phyloP scores from a whole-genome alignment of 805 yeast species.

The Tetrapisispora iriomotensis region DNA sequence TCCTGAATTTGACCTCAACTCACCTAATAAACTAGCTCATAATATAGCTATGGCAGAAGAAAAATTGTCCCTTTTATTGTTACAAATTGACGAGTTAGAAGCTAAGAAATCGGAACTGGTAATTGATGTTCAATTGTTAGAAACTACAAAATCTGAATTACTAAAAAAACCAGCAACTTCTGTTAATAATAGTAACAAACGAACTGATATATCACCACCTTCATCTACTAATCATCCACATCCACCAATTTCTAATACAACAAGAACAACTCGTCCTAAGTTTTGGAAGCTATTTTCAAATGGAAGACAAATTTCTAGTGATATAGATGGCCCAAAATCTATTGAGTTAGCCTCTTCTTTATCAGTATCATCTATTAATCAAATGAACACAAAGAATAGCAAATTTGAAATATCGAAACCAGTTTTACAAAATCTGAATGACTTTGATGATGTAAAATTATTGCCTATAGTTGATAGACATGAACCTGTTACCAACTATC shows the following conservation, averaged over 20 bases:
- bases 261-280: conserved; percentile 19
- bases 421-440: conserved; percentile 29
- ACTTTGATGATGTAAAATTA: conserved; percentile 30
- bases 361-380: conserved; percentile 5
- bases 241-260: conserved; percentile 17
- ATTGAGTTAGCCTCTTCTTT: conserved; percentile 4
- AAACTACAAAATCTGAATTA: conserved; percentile 4
- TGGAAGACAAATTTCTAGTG: conserved; percentile 7
- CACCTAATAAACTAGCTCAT: background rate
- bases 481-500: background rate
- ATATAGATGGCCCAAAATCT: conserved; percentile 1
- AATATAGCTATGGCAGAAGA: background rate
- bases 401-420: conserved; percentile 29
- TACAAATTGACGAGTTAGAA: conserved; percentile 5
- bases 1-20: background rate
- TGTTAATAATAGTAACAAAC: background rate
- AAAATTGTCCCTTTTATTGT: background rate
- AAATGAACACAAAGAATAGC: background rate
- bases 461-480: conserved; percentile 16
- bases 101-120: conserved; percentile 1
- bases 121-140: conserved; percentile 3
- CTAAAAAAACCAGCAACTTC: background rate
- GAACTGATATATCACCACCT: background rate
- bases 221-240: background rate
- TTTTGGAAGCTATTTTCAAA: conserved; percentile 28